These are phyloP conservation scores for Leishmania guyanensis DNA, from an alignment of 208 protist genomes.

Conservation along the genomic window DNA sequence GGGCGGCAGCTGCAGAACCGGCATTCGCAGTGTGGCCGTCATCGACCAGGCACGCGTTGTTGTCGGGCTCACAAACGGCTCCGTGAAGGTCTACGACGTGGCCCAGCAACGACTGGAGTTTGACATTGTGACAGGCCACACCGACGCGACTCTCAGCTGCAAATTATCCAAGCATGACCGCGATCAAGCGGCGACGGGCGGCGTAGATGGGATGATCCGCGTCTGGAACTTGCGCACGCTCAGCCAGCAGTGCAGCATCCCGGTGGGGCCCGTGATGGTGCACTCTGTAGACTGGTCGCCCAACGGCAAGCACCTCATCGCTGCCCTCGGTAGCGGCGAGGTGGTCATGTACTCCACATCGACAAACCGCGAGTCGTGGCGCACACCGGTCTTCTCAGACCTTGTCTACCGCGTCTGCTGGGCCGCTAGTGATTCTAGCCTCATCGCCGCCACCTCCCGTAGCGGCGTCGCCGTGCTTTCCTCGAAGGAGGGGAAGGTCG, in stretches of 20 bases:
- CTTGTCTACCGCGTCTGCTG: constrained; percentile 57
- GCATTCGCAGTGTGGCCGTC: constrained; percentile 42
- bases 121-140: constrained; percentile 70
- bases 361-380: constrained; percentile 70
- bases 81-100: constrained; percentile 79
- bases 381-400: constrained; percentile 49
- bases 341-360: constrained; percentile 72
- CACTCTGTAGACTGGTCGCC: constrained; percentile 80
- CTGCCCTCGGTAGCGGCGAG: constrained; percentile 75
- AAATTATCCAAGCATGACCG: constrained; percentile 73
- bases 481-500: constrained; percentile 72
- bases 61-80: constrained; percentile 67
- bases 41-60: constrained; percentile 60
- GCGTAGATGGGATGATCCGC: constrained; percentile 85
- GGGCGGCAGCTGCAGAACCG: constrained; percentile 13
- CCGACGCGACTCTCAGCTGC: constrained; percentile 82
- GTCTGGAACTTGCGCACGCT: constrained; percentile 83
- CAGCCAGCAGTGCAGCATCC: constrained; percentile 48
- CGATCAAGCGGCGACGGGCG: constrained; percentile 75
- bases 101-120: constrained; percentile 52
- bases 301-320: constrained; percentile 79
- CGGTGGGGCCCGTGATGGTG: constrained; percentile 72
- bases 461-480: constrained; percentile 63
- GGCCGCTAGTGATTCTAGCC: constrained; percentile 44
- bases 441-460: constrained; percentile 60